Base-by-base conservation (phyloP, 139 green algal species). In the Chlamydomonas applanata region DNA sequence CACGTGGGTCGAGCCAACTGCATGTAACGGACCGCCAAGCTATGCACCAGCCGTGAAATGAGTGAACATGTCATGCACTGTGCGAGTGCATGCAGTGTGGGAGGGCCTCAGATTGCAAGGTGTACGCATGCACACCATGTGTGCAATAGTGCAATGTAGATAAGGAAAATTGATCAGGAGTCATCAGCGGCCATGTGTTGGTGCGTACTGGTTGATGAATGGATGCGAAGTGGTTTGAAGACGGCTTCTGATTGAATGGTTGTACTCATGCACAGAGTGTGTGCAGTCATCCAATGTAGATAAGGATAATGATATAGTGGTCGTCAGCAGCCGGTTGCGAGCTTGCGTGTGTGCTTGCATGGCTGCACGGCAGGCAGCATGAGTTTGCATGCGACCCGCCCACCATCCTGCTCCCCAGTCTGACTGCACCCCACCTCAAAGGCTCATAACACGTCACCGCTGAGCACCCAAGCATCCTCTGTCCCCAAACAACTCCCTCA, bases 111-210 rank as follows among this genome's bases (percentile, higher is more conserved):
- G 59, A 29, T 40, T 34, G 25, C 27, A n/a, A 4, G 7, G 49
- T 74, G 46, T 40, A 65, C 34, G 11, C 68, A 72, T 33, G 32
- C 16, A 60, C 66, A 72, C 7, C 11, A 54, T 22, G 32, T n/a
- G n/a, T 66, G 59, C 59, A 66, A 69, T 72, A 56, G 69, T 69
- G 44, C 75, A 88, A 88, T 88, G 83, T 88, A 88, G 83, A 85
- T 88, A 88, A 88, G 83, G 79, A 49, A 19, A 19, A 11, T 49
- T 74, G 83, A 46, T 24, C 59, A 62, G 45, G 64, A 49, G 59
- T 76, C 72, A 69, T 79, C 77, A 71, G 25, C 4, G 65, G 77
- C 77, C 69, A 25, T 9, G 7, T 56, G 63, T 14, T 56, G 63
- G 20, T 67, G 59, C 14, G 11, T 5, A 3, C 9, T 33, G 16